phyloP scores from a whole-genome alignment of 1,284 basidiomycete genomes.

The Amylostereum areolatum region DNA sequence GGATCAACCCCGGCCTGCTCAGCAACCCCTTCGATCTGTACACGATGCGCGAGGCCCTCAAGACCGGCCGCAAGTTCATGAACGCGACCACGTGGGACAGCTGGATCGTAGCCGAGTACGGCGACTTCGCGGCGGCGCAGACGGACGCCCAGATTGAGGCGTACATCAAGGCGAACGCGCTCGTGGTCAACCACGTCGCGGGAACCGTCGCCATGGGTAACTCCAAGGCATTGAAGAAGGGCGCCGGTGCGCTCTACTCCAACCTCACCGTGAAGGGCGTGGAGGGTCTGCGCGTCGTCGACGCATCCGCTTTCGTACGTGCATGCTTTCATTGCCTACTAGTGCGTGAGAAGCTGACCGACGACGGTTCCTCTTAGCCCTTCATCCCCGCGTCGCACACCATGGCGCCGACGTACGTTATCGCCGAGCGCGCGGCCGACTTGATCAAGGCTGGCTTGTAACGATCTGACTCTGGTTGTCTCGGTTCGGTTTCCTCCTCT shows the following conservation, averaged over 20 bases:
- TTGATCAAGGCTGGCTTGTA: conserved; percentile 14
- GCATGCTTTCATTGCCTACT: background rate
- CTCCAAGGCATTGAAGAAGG: background rate
- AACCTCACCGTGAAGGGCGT: background rate
- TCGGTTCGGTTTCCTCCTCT: too few species aligned
- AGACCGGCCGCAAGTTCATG: conserved; percentile 11
- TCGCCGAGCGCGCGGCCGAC: conserved; percentile 16
- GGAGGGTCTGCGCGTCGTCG: background rate
- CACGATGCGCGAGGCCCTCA: conserved; percentile 26
- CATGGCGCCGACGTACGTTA: conserved; percentile 11
- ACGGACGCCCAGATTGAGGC: background rate
- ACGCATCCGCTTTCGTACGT: conserved; percentile 1
- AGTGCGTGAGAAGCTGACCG: too few species aligned
- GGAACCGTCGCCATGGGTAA: background rate
- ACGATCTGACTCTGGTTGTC: too few species aligned
- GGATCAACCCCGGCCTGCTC: conserved; percentile 31
- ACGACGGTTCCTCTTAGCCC: too few species aligned
- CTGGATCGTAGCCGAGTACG: background rate
- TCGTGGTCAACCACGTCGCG: background rate
- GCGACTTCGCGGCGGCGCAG: background rate
- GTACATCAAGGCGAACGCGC: background rate
- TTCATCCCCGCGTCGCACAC: conserved; percentile 14
- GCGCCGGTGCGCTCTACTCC: background rate
- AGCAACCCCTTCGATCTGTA: conserved; percentile 29
- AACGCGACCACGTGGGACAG: background rate